Conservation (phyloP, 169 alveolate species). For the Amoebophrya sp. region DNA sequence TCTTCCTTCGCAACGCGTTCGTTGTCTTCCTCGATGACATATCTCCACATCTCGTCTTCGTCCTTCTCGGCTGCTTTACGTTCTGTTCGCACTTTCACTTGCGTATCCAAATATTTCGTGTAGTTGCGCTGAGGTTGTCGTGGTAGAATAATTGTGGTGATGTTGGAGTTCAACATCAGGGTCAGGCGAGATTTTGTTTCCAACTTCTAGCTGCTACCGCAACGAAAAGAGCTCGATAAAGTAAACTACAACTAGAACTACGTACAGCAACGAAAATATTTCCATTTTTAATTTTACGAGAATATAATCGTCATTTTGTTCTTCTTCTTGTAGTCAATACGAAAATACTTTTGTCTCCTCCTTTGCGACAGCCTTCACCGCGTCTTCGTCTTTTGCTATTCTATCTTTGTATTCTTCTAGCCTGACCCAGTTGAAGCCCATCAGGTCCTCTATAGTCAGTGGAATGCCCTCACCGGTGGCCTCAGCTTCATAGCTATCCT, state of each 20-base stretch:
- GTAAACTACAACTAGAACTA: too few relatives aligned
- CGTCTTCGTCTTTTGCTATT: neutral
- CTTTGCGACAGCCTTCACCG: neutral
- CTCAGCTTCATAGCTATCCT: neutral
- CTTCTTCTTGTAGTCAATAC: too few relatives aligned
- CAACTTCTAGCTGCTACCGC: too few relatives aligned
- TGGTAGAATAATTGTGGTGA: too few relatives aligned
- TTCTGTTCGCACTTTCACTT: neutral
- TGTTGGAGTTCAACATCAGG: too few relatives aligned
- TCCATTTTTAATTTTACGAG: too few relatives aligned
- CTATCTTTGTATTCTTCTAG: neutral
- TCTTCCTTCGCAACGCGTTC: neutral
- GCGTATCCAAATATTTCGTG: neutral
- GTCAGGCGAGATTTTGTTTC: too few relatives aligned
- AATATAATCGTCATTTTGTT: too few relatives aligned
- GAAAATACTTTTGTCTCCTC: neutral
- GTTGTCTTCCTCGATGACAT: constrained; percentile 8
- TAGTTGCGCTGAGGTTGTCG: neutral
- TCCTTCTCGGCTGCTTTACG: neutral
- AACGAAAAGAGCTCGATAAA: too few relatives aligned
- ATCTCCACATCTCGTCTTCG: neutral
- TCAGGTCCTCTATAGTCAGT: neutral
- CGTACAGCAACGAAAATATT: too few relatives aligned
- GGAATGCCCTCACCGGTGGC: neutral
- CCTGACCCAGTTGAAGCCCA: constrained; percentile 20